Conservation (phyloP, 1,284 basidiomycete species). For the Apiotrichum montevideense region DNA sequence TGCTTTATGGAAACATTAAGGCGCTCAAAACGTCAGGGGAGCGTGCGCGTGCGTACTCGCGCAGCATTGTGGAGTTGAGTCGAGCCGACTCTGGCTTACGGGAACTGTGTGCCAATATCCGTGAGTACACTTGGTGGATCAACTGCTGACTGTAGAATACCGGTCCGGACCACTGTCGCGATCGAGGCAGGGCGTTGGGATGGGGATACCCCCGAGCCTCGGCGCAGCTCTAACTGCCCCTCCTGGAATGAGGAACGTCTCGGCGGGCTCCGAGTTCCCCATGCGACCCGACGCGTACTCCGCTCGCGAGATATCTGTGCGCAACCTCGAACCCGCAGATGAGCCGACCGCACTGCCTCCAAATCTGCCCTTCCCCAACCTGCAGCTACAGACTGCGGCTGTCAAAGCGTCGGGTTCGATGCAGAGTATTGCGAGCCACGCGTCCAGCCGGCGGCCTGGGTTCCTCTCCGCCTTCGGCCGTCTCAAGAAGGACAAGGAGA, state of each 20-base stretch:
- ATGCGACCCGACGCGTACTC: slow-evolving; percentile 41
- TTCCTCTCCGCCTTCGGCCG: slow-evolving; percentile 33
- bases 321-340: slow-evolving; percentile 36
- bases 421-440: slow-evolving; percentile 25
- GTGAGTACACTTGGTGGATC: slow-evolving; percentile 47
- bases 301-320: slow-evolving; percentile 40
- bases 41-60: slow-evolving; percentile 67
- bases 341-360: slow-evolving; percentile 50
- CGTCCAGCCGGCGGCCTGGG: slow-evolving; percentile 17
- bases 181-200: background rate
- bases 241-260: slow-evolving; percentile 29
- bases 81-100: slow-evolving; percentile 68
- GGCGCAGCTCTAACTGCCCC: background rate
- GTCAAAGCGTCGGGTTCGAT: slow-evolving; percentile 18
- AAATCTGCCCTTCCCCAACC: slow-evolving; percentile 65
- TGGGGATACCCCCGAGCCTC: background rate
- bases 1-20: slow-evolving; percentile 66
- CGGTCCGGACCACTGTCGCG: background rate
- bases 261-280: slow-evolving; percentile 42
- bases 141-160: slow-evolving; percentile 7
- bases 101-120: slow-evolving; percentile 64
- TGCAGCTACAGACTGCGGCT: slow-evolving; percentile 35
- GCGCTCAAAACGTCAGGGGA: slow-evolving; percentile 60
- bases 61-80: slow-evolving; percentile 75
- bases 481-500: slow-evolving; percentile 33